Evolutionary conservation across 306 rosid genomes (phyloP).

Genomic region (Castanopsis chinensis): DNA sequence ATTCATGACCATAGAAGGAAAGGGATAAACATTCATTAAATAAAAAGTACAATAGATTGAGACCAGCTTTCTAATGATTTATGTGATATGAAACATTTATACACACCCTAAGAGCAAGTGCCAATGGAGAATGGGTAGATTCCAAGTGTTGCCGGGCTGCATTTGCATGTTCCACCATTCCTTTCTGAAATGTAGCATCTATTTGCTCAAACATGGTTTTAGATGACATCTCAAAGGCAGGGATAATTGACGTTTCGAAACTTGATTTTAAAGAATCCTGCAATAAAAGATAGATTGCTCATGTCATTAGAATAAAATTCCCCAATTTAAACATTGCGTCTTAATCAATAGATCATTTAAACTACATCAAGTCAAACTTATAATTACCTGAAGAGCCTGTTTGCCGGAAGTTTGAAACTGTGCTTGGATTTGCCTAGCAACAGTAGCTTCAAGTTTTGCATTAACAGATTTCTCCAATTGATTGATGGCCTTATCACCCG

Average conservation of each 20-base stretch:
- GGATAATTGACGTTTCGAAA: conserved; percentile 74
- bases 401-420: conserved; percentile 97
- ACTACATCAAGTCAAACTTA: conserved; percentile 7
- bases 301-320: conserved; percentile 13
- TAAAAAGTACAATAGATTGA: neutral
- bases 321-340: neutral
- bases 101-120: conserved; percentile 78
- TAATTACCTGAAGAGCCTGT: conserved; percentile 87
- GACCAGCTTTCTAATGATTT: neutral
- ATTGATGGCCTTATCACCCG: conserved; percentile 88
- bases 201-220: conserved; percentile 97
- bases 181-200: conserved; percentile 90
- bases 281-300: conserved; percentile 14
- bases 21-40: neutral
- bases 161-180: conserved; percentile 81
- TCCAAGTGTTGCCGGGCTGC: conserved; percentile 83
- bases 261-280: conserved; percentile 83
- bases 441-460: conserved; percentile 86
- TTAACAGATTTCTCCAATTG: conserved; percentile 89
- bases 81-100: neutral
- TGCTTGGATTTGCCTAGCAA: conserved; percentile 95
- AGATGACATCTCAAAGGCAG: conserved; percentile 94
- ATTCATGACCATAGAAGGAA: neutral
- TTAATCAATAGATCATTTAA: conserved; percentile 11
- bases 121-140: conserved; percentile 72